Percentiles rank a stretch among this genome's conserved stretches.
Conservation (phyloP, 805 yeast species). For the Schizosaccharomyces cryophilus region DNA sequence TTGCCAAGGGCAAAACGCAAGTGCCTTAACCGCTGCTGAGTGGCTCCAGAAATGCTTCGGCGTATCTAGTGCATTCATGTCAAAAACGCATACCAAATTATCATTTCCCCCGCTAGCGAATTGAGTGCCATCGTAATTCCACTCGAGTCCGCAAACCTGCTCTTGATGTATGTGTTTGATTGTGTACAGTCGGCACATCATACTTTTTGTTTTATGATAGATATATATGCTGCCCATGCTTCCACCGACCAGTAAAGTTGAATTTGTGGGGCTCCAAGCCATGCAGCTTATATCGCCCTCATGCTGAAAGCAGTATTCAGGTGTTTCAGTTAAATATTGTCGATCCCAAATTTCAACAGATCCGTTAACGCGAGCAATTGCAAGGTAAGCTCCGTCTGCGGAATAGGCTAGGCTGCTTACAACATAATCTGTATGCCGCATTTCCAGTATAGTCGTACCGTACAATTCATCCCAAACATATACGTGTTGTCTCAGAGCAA, state of each 20-base stretch:
- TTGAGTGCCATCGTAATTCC: conserved; percentile 63
- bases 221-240: background rate
- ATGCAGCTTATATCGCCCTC: conserved; percentile 61
- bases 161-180: conserved; percentile 14
- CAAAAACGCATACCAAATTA: conserved; percentile 84
- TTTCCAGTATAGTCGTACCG: conserved; percentile 20
- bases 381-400: conserved; percentile 62
- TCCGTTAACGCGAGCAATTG: conserved; percentile 69
- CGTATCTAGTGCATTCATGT: conserved; percentile 29
- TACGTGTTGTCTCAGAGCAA: conserved; percentile 62
- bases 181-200: background rate
- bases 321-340: conserved; percentile 40
- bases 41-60: conserved; percentile 58
- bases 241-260: background rate
- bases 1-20: conserved; percentile 82
- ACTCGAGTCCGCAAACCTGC: conserved; percentile 61
- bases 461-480: conserved; percentile 41
- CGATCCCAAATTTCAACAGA: conserved; percentile 82
- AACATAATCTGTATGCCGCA: conserved; percentile 17
- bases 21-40: conserved; percentile 69
- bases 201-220: background rate
- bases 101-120: conserved; percentile 89
- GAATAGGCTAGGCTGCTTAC: conserved; percentile 31
- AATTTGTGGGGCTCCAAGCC: conserved; percentile 35
- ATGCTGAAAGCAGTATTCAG: conserved; percentile 48